These are phyloP conservation scores for Debaryomycetaceae sp. DNA, from an alignment of 1,139 yeast genomes.

Conservation along the genomic window DNA sequence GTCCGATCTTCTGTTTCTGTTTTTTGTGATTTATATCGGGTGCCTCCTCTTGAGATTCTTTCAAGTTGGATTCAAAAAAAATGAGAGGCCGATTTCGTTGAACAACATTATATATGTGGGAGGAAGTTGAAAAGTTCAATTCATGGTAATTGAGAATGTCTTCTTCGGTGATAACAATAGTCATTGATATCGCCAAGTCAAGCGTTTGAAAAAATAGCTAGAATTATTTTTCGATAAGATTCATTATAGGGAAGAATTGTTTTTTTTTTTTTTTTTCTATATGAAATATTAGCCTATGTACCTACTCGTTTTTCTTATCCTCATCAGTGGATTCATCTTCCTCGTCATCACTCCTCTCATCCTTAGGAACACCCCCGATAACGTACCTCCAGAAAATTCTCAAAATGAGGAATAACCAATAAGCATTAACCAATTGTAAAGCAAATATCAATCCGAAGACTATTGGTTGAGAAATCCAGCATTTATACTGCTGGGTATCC, in stretches of 20 bases:
- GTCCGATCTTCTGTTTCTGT: not conserved
- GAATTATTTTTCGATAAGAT: not conserved
- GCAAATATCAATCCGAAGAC: constrained; percentile 75
- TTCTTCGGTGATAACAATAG: constrained; percentile 4
- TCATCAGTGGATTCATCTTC: constrained; percentile 46
- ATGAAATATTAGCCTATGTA: constrained; percentile 1
- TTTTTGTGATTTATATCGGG: not conserved
- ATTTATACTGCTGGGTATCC: constrained; percentile 92
- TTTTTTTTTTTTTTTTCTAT: not conserved
- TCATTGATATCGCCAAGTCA: constrained; percentile 1
- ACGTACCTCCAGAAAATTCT: constrained; percentile 71
- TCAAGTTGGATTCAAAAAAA: no score
- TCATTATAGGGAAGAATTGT: no score
- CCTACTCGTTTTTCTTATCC: constrained; percentile 24
- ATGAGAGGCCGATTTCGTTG: not conserved
- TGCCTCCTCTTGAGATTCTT: not conserved
- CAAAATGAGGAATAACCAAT: constrained; percentile 81
- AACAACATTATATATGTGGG: not conserved
- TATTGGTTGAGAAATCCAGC: constrained; percentile 91
- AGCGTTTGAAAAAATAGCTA: not conserved
- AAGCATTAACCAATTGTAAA: constrained; percentile 77
- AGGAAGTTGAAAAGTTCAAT: not conserved
- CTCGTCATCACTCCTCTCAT: constrained; percentile 90
- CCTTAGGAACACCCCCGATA: constrained; percentile 58
- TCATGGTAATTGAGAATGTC: constrained; percentile 8